Evolutionary conservation across 257 asterid genomes (phyloP).

Genomic region (Fraxinus americana): DNA sequence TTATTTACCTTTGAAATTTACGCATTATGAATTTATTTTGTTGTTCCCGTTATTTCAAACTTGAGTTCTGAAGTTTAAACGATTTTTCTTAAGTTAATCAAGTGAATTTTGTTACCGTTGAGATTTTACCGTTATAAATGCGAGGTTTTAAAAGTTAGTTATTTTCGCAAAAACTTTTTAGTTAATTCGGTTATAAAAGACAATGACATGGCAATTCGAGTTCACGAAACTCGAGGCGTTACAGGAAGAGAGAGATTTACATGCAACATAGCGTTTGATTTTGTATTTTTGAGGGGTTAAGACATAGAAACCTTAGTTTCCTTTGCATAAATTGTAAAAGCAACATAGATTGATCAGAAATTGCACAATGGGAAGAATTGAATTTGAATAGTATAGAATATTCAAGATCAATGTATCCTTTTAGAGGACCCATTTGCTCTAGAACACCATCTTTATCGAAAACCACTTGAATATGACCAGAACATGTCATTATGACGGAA

Average conservation of each 20-base stretch:
- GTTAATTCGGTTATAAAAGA: no score
- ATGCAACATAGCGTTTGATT: constrained; percentile 65
- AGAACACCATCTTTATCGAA: constrained; percentile 81
- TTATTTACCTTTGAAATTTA: no score
- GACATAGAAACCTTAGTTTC: constrained; percentile 70
- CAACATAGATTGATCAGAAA: constrained; percentile 41
- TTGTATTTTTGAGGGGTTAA: constrained; percentile 83
- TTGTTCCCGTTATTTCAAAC: no score
- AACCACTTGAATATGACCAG: constrained; percentile 59
- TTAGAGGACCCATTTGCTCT: constrained; percentile 70
- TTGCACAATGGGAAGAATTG: background rate
- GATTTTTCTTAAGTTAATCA: no score
- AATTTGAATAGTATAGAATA: constrained; percentile 1
- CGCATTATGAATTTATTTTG: no score
- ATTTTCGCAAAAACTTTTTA: no score
- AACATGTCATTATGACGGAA: constrained; percentile 17
- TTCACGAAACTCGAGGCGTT: no score
- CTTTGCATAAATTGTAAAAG: constrained; percentile 74
- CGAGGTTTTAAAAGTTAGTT: no score
- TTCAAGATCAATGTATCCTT: constrained; percentile 55
- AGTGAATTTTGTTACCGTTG: no score
- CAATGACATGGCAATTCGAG: no score
- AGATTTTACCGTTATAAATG: no score
- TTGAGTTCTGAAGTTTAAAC: no score
- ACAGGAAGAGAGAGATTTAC: constrained; percentile 52